Percentiles rank a stretch among this genome's conserved stretches.
These are phyloP conservation scores for Vitis labrusca DNA, from an alignment of 164 flowering plant genomes.

Conservation along the genomic window DNA sequence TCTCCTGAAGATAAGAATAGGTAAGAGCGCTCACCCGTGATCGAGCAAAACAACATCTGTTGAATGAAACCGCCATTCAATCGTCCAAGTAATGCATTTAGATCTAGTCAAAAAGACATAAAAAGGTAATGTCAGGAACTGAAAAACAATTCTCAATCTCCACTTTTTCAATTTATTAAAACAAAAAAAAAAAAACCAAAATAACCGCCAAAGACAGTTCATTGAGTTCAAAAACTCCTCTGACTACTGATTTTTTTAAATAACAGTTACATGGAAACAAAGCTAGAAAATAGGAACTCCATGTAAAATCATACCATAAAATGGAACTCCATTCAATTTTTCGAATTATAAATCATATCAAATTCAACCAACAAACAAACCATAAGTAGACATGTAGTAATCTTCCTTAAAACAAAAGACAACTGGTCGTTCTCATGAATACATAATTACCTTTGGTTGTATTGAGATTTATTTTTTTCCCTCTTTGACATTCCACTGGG, in stretches of 20 bases:
- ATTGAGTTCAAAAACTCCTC: too few species aligned
- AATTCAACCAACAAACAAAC: not conserved
- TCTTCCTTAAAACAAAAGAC: too few species aligned
- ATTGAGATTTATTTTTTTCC: slow-evolving; percentile 56
- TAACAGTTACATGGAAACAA: too few species aligned
- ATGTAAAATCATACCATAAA: too few species aligned
- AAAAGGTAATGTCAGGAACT: not conserved
- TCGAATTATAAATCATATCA: not conserved
- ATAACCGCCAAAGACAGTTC: too few species aligned
- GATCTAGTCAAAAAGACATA: not conserved
- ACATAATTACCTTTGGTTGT: slow-evolving; percentile 40
- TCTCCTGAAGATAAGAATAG: not conserved
- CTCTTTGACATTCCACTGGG: slow-evolving; percentile 75
- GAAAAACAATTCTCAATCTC: too few species aligned
- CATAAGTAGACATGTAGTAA: not conserved
- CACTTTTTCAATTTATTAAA: too few species aligned
- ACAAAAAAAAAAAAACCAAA: too few species aligned
- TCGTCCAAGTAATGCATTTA: slow-evolving; percentile 75
- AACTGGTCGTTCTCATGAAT: too few species aligned
- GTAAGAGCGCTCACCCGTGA: slow-evolving; percentile 56
- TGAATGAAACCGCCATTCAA: slow-evolving; percentile 90
- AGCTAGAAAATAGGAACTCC: too few species aligned
- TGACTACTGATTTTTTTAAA: too few species aligned
- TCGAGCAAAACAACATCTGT: slow-evolving; percentile 66
- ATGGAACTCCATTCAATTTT: too few species aligned